Conservation (phyloP, 1,284 basidiomycete species). For the Cryptococcus hybrid region DNA sequence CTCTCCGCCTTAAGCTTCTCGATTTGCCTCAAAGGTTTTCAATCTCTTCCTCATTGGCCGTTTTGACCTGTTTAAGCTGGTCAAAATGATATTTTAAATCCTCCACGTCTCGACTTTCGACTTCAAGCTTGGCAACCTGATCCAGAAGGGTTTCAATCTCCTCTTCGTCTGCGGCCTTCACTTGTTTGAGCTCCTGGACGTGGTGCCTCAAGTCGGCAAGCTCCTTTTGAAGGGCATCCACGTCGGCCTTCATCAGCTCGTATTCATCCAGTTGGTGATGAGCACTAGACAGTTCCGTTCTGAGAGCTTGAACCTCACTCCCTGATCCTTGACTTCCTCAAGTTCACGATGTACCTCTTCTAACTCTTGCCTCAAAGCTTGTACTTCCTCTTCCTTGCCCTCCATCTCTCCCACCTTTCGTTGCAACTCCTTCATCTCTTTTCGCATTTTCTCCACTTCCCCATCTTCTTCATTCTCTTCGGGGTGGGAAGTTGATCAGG, state of each 20-base stretch:
- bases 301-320: slow-evolving; percentile 9
- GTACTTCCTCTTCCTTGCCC: slow-evolving; percentile 5
- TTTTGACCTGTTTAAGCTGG: slow-evolving; percentile 17
- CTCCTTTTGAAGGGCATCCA: slow-evolving; percentile 1
- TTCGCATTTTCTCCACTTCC: background rate
- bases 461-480: slow-evolving; percentile 1
- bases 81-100: slow-evolving; percentile 8
- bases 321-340: slow-evolving; percentile 1
- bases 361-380: slow-evolving; percentile 3
- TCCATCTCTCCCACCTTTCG: background rate
- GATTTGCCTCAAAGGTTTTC: slow-evolving; percentile 5
- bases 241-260: background rate
- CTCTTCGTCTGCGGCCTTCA: slow-evolving; percentile 22
- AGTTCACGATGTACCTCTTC: slow-evolving; percentile 11
- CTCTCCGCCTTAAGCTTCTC: slow-evolving; percentile 7
- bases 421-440: background rate
- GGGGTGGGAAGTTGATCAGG: background rate
- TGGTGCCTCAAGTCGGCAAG: slow-evolving; percentile 6
- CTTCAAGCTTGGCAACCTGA: slow-evolving; percentile 10
- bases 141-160: slow-evolving; percentile 18
- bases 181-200: slow-evolving; percentile 13
- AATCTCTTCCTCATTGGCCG: slow-evolving; percentile 27
- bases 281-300: slow-evolving; percentile 10
- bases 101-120: slow-evolving; percentile 16
- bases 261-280: slow-evolving; percentile 7